Conservation (phyloP, 257 asterid genomes). For the Rhazya stricta region DNA sequence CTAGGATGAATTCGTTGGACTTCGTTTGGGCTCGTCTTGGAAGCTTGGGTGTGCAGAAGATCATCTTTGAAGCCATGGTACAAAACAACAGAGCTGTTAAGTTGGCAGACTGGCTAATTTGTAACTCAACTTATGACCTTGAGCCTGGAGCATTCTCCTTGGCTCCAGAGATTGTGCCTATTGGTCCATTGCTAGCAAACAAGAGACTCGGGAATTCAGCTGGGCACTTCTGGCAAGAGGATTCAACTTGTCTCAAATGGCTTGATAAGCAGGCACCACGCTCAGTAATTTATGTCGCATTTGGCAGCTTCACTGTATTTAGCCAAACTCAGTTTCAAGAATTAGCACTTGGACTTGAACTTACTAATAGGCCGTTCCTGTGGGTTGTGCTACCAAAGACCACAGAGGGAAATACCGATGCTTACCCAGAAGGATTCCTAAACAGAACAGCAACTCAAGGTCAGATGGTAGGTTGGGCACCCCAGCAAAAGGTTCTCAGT, state of each 20-base stretch:
- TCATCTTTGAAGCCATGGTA: constrained; percentile 24
- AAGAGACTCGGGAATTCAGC: constrained; percentile 20
- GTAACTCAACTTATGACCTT: constrained; percentile 37
- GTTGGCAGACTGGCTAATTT: constrained; percentile 33
- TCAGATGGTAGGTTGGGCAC: constrained; percentile 39
- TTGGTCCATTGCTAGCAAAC: constrained; percentile 37
- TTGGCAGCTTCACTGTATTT: constrained; percentile 32
- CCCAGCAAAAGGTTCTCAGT: constrained; percentile 47
- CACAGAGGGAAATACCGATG: not conserved
- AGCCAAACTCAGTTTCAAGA: constrained; percentile 32
- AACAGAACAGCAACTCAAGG: constrained; percentile 30
- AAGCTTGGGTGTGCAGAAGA: constrained; percentile 24
- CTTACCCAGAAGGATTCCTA: constrained; percentile 22
- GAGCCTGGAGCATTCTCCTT: constrained; percentile 37
- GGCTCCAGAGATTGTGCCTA: constrained; percentile 32
- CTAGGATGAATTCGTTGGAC: constrained; percentile 31
- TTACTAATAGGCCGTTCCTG: constrained; percentile 30
- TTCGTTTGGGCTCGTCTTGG: constrained; percentile 31
- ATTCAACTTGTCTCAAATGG: constrained; percentile 30
- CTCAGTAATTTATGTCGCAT: constrained; percentile 42
- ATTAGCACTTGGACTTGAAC: constrained; percentile 40
- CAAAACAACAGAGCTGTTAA: constrained; percentile 25
- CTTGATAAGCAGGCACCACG: constrained; percentile 32
- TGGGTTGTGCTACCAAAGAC: constrained; percentile 38
- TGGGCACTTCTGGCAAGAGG: constrained; percentile 39